Percentiles rank a stretch among this genome's conserved stretches.
phyloP scores from a whole-genome alignment of 1,284 basidiomycete species.

The Heterobasidion annosum region DNA sequence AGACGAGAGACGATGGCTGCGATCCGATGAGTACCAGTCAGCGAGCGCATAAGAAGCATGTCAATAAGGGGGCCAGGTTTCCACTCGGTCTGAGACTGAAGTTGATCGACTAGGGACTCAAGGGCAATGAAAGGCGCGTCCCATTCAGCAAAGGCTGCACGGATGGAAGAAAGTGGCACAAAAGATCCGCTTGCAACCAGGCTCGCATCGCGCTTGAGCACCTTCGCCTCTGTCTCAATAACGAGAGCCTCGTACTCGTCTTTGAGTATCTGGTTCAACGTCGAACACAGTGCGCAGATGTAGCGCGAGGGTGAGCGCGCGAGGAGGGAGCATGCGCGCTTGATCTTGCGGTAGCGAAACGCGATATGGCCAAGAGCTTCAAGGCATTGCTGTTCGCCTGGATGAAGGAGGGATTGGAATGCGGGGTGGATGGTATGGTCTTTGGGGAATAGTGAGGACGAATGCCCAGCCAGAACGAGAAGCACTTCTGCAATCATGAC shows the following conservation, averaged over 20 bases:
- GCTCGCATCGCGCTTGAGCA: conserved; percentile 59
- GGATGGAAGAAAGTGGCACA: conserved; percentile 74
- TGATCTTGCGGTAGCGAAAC: conserved; percentile 62
- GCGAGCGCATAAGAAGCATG: conserved; percentile 56
- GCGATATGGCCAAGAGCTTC: conserved; percentile 69
- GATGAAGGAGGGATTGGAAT: conserved; percentile 69
- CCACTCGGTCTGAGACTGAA: conserved; percentile 50
- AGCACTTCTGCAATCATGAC: conserved; percentile 80
- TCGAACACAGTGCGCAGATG: conserved; percentile 66
- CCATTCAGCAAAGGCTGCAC: conserved; percentile 79
- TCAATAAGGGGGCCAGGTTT: conserved; percentile 73
- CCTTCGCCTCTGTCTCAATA: conserved; percentile 71
- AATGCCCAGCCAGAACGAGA: conserved; percentile 75
- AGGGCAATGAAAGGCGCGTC: conserved; percentile 72
- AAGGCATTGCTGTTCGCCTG: conserved; percentile 77
- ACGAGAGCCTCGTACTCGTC: conserved; percentile 77
- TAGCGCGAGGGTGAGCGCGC: conserved; percentile 64
- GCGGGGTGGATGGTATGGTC: conserved; percentile 53
- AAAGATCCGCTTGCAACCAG: conserved; percentile 70
- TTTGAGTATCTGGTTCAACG: conserved; percentile 62
- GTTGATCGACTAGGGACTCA: conserved; percentile 47
- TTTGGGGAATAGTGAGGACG: conserved; percentile 67
- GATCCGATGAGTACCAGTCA: conserved; percentile 69
- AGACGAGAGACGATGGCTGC: conserved; percentile 62
- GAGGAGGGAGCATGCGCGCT: conserved; percentile 39